Conservation (phyloP, 257 asterid genomes). For the Nemophila menziesii region DNA sequence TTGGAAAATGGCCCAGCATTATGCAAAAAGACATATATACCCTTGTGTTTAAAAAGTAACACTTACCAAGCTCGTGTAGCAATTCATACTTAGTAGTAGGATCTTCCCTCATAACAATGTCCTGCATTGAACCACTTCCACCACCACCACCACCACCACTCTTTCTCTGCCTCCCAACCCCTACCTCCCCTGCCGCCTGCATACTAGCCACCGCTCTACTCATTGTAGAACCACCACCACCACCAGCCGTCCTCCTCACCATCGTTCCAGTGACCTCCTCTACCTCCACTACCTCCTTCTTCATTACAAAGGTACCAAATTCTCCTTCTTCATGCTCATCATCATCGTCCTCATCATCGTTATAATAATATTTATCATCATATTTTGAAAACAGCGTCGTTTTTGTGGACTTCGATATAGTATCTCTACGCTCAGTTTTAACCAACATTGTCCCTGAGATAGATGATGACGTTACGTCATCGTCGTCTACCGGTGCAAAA, state of each 20-base stretch:
- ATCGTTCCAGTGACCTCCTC: constrained; percentile 63
- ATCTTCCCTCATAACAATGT: constrained; percentile 72
- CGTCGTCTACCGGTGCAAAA: constrained; percentile 52
- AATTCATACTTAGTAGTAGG: constrained; percentile 82
- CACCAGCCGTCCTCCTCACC: constrained; percentile 47
- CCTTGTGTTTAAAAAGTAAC: no score
- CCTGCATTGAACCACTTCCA: constrained; percentile 67
- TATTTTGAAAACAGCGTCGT: constrained; percentile 20
- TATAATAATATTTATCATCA: no score
- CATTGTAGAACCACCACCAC: constrained; percentile 69
- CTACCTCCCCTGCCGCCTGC: constrained; percentile 74
- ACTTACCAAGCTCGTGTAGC: constrained; percentile 89
- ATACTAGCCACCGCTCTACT: constrained; percentile 91
- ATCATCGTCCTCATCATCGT: constrained; percentile 9
- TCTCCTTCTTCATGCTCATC: constrained; percentile 41
- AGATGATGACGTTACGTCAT: no score
- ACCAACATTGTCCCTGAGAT: constrained; percentile 81
- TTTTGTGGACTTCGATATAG: no score
- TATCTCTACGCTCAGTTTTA: no score
- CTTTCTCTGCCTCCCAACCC: constrained; percentile 43
- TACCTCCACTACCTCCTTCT: constrained; percentile 25
- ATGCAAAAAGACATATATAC: no score
- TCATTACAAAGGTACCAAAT: constrained; percentile 76
- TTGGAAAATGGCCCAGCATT: no score
- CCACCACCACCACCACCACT: no score